Evolutionary conservation across 1,139 yeast genomes (phyloP).

Genomic region (Debaryomyces fabryi): DNA sequence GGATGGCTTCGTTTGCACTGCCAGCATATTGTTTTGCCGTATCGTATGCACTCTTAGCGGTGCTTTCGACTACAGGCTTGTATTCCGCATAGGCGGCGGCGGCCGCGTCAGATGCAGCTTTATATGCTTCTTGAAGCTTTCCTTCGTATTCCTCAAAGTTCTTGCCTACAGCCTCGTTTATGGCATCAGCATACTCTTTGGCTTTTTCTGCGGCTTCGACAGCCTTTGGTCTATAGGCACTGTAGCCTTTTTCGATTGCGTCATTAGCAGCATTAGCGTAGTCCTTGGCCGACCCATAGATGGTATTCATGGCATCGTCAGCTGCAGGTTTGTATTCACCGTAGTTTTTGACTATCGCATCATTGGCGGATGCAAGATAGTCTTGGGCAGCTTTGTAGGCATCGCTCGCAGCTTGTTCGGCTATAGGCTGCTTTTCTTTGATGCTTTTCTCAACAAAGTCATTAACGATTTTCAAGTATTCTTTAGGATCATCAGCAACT

Average conservation of each 20-base stretch:
- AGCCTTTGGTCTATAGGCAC: constrained; percentile 14
- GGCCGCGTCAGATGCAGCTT: constrained; percentile 9
- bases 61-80: constrained; percentile 13
- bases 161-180: constrained; percentile 7
- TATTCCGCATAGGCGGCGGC: constrained; percentile 9
- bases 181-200: constrained; percentile 10
- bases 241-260: constrained; percentile 13
- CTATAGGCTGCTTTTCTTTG: not conserved
- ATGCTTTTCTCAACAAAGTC: constrained; percentile 7
- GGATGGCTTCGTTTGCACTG: constrained; percentile 12
- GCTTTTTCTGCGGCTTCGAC: constrained; percentile 9
- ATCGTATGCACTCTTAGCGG: constrained; percentile 13
- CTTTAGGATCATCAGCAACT: constrained; percentile 19
- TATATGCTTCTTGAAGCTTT: constrained; percentile 11
- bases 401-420: constrained; percentile 12
- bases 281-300: constrained; percentile 8
- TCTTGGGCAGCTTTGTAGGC: constrained; percentile 12
- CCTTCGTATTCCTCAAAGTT: constrained; percentile 12
- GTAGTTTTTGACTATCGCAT: constrained; percentile 13
- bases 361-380: constrained; percentile 4
- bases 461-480: constrained; percentile 18
- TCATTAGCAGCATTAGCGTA: constrained; percentile 7
- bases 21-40: constrained; percentile 12
- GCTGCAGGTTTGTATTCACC: constrained; percentile 13
- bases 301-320: constrained; percentile 9